phyloP scores from a whole-genome alignment of 495 filamentous ascomycete species.

The Schizothecium vesticola region DNA sequence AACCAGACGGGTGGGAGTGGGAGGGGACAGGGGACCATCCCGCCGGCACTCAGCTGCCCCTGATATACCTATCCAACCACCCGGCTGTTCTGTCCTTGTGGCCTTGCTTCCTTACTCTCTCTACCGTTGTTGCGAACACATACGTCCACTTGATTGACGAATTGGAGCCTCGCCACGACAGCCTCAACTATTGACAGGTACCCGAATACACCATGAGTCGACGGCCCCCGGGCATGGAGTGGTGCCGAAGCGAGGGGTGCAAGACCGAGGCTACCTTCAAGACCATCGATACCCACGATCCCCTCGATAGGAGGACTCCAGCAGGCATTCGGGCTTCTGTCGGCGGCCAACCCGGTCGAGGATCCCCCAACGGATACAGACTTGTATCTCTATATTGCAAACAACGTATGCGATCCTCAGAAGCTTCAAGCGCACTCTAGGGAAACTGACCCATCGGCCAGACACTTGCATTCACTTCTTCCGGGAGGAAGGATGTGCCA shows the following conservation, averaged over 20 bases:
- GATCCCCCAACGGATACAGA: conserved; percentile 10
- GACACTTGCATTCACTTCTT: conserved; percentile 23
- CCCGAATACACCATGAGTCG: conserved; percentile 14
- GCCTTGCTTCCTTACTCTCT: neutral
- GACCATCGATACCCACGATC: conserved; percentile 18
- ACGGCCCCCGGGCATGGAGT: conserved; percentile 7
- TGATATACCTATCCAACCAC: neutral
- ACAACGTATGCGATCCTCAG: conserved; percentile 12
- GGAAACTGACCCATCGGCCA: neutral
- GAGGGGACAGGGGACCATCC: neutral
- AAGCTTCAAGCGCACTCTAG: neutral
- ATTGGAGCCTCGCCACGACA: neutral
- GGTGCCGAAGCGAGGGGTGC: conserved; percentile 21
- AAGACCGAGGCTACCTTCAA: conserved; percentile 21
- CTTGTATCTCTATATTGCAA: conserved; percentile 22
- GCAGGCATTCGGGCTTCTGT: conserved; percentile 6
- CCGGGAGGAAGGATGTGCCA: conserved; percentile 18
- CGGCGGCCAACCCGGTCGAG: conserved; percentile 5
- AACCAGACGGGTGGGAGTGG: neutral
- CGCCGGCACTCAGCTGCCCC: neutral
- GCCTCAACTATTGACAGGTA: neutral
- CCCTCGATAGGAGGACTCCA: conserved; percentile 7
- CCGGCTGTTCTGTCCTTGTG: neutral
- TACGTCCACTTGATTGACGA: neutral
- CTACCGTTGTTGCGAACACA: neutral